A percentile compares a stretch with the other conserved stretches of the same genome.
These are phyloP conservation scores for Cryphonectria parasitica DNA, from an alignment of 2,329 filamentous ascomycete genomes.

Conservation along the genomic window DNA sequence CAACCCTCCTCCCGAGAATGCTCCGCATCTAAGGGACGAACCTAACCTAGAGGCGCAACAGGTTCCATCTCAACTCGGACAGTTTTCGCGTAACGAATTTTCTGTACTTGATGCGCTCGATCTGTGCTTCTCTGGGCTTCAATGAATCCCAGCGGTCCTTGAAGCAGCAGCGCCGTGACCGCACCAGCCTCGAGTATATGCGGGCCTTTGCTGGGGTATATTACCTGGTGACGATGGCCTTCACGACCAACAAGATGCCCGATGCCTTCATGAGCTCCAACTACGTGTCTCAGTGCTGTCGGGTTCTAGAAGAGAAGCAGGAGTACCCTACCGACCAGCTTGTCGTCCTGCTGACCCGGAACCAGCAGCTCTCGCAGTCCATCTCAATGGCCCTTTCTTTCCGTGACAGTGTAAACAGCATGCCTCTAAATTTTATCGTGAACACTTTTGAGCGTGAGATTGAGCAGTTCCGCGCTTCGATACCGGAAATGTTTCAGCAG, in stretches of 20 bases:
- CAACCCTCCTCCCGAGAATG: neutral
- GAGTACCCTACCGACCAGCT: slow-evolving; percentile 50
- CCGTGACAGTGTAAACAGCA: slow-evolving; percentile 34
- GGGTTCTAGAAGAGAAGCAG: slow-evolving; percentile 45
- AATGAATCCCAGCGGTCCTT: slow-evolving; percentile 35
- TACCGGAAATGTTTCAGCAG: slow-evolving; percentile 41
- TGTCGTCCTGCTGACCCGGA: slow-evolving; percentile 49
- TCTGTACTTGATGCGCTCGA: slow-evolving; percentile 51
- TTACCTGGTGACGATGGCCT: slow-evolving; percentile 52
- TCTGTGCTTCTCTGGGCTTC: slow-evolving; percentile 48
- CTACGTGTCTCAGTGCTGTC: slow-evolving; percentile 49
- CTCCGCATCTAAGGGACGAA: neutral
- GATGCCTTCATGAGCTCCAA: slow-evolving; percentile 53
- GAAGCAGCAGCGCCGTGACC: slow-evolving; percentile 33
- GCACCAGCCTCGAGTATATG: slow-evolving; percentile 46
- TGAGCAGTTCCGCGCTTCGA: slow-evolving; percentile 41
- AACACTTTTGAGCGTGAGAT: slow-evolving; percentile 50
- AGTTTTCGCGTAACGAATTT: slow-evolving; percentile 55
- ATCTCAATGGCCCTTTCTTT: slow-evolving; percentile 47
- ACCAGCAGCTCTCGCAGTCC: slow-evolving; percentile 53
- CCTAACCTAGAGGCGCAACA: slow-evolving; percentile 30
- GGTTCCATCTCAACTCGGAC: slow-evolving; percentile 53
- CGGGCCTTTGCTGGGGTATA: slow-evolving; percentile 54
- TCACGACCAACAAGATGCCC: slow-evolving; percentile 46
- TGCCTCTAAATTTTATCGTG: slow-evolving; percentile 48